These are phyloP conservation scores for Dictyostelium citrinum DNA, from an alignment of 78 protist species.

Conservation along the genomic window DNA sequence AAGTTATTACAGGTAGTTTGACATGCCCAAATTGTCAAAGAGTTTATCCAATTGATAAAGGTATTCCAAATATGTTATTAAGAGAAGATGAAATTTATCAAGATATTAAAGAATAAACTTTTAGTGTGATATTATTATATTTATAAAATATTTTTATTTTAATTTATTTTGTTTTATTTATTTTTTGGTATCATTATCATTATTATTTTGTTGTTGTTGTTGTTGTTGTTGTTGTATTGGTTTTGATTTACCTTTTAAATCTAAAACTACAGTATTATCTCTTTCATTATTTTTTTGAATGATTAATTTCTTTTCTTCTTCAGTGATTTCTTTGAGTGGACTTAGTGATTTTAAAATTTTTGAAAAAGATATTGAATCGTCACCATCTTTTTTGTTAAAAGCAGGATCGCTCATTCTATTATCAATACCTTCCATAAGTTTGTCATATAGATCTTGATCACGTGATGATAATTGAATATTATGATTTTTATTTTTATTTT, in stretches of 20 bases:
- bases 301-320: background rate
- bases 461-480: background rate
- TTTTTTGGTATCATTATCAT: background rate
- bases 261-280: background rate
- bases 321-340: background rate
- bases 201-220: background rate
- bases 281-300: background rate
- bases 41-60: constrained; percentile 57
- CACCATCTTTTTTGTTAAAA: background rate
- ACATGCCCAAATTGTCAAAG: constrained; percentile 64
- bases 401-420: background rate
- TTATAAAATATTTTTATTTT: background rate
- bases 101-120: constrained; percentile 36
- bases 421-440: background rate
- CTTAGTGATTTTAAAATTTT: background rate
- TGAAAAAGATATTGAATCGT: background rate
- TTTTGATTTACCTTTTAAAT: background rate
- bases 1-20: constrained; percentile 61
- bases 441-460: background rate
- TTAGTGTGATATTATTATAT: background rate
- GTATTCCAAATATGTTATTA: constrained; percentile 78
- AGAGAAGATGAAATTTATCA: constrained; percentile 76
- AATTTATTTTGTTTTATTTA: background rate
- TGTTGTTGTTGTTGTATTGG: too few species aligned
- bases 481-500: background rate